phyloP scores from a whole-genome alignment of 345 rosid species.

The Theobroma cacao region DNA sequence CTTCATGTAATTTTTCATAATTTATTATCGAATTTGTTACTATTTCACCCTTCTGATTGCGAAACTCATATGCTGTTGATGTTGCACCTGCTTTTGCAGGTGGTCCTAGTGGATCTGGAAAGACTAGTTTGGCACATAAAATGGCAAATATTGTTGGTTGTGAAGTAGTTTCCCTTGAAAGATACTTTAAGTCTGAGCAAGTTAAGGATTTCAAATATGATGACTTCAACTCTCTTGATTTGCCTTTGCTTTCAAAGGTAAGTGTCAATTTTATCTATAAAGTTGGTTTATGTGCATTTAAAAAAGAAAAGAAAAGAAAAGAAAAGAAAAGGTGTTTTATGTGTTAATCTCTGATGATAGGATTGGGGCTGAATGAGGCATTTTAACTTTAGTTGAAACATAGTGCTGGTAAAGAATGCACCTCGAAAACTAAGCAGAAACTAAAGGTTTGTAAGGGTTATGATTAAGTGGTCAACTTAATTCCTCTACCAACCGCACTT shows the following conservation, averaged over 20 bases:
- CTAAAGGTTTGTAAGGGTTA: conserved; percentile 3
- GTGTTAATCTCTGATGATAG: not conserved
- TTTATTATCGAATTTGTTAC: not conserved
- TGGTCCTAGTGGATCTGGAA: conserved; percentile 99
- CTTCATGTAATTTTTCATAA: not conserved
- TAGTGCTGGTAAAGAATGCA: not conserved
- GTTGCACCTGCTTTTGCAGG: conserved; percentile 48
- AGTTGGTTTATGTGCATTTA: too few species aligned
- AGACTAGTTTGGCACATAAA: conserved; percentile 98
- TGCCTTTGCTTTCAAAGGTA: conserved; percentile 90
- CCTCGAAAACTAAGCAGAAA: not conserved
- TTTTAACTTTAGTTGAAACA: not conserved
- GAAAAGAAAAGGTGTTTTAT: too few species aligned
- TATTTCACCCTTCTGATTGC: not conserved
- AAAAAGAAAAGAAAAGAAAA: too few species aligned
- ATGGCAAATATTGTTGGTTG: conserved; percentile 99
- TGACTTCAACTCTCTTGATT: conserved; percentile 86
- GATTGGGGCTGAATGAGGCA: not conserved
- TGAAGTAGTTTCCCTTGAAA: conserved; percentile 98
- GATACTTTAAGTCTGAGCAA: conserved; percentile 82
- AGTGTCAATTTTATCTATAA: not conserved
- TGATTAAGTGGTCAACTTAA: not conserved
- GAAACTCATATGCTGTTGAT: not conserved
- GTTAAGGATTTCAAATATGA: conserved; percentile 89
- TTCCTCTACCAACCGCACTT: not conserved